Evolutionary conservation across 1,284 basidiomycete genomes (phyloP), one percentile per base, ranked within the genome.

Genomic region (Cystobasidium sp.): DNA sequence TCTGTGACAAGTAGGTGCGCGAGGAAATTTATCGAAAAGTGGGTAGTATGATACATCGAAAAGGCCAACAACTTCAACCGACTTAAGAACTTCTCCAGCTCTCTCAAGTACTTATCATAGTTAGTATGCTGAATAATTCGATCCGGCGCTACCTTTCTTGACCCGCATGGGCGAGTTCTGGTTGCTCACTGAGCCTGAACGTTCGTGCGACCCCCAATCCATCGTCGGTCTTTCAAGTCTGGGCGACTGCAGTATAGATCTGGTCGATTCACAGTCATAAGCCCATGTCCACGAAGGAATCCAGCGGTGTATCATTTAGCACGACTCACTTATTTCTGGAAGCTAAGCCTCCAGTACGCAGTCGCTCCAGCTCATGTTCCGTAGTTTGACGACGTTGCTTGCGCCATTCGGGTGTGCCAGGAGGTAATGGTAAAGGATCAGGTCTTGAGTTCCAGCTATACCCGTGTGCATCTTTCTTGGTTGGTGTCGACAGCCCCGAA

Each of bases 301-400:
- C n/a, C n/a, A n/a, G n/a, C n/a, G n/a, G n/a, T n/a, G n/a, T 10
- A 56, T 9, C 56, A 18, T 8, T 58, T 24, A 41, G 6, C 16
- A 41, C n/a, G 8, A 53, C 64, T 66, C 24, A 66, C 64, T 41
- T 52, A n/a, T 22, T 66, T 31, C 64, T 43, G 39, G 64, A 51
- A 20, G 64, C 64, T 9, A 66, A 39, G 49, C 64, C 64, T 9
- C 64, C 51, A 22, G 44, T 53, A 8, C 51, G 31, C 9, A 80
- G 58, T 12, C 52, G 62, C 49, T 61, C 75, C 14, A 80, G n/a
- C 18, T 80, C 79, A 24, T 76, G 73, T 16, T 76, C 77, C 53
- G 77, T 76, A 51, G 79, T 80, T 41, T 75, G 66, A 37, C 79
- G 62, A 6, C 79, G 68, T 24, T 43, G 43, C 44, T 76, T 78